Evolutionary conservation across 768 basidiomycete genomes (phyloP).

Genomic region (Astraeus odoratus): DNA sequence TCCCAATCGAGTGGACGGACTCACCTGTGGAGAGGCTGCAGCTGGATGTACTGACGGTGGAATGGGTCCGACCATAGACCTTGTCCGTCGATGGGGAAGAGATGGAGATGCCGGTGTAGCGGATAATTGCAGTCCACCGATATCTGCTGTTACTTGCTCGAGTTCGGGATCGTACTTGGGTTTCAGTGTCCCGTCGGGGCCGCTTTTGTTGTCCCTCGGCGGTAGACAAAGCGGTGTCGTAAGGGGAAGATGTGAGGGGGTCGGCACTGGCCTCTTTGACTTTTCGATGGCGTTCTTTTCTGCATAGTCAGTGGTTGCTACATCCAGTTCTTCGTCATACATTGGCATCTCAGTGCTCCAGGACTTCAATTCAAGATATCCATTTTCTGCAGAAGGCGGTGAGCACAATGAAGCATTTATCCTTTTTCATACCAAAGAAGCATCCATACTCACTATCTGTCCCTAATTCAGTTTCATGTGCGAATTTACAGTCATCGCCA

Average conservation of each 20-base stretch:
- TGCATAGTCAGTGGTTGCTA: background rate
- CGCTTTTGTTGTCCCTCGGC: too few relatives aligned
- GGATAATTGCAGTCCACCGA: background rate
- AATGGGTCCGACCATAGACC: conserved; percentile 21
- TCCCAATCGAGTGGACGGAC: conserved; percentile 7
- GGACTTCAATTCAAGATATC: conserved; percentile 10
- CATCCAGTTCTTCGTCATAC: background rate
- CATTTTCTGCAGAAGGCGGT: conserved; percentile 5
- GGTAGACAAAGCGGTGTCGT: too few relatives aligned
- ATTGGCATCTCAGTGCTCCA: background rate
- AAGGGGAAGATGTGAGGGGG: too few relatives aligned
- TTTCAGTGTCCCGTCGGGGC: too few relatives aligned
- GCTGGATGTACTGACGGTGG: conserved; percentile 6
- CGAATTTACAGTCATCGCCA: conserved; percentile 23
- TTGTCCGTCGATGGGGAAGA: conserved; percentile 20
- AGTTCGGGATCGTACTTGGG: too few relatives aligned
- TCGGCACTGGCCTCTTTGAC: too few relatives aligned
- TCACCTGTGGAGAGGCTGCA: background rate
- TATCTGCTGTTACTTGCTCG: too few relatives aligned
- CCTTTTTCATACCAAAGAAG: background rate
- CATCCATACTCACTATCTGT: conserved; percentile 15
- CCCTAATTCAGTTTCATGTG: conserved; percentile 22
- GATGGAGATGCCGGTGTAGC: conserved; percentile 4
- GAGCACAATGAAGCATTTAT: background rate
- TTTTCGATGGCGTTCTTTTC: too few relatives aligned